Evolutionary conservation across 148 eudicot genomes (phyloP).

Genomic region (Rheum nobile): DNA sequence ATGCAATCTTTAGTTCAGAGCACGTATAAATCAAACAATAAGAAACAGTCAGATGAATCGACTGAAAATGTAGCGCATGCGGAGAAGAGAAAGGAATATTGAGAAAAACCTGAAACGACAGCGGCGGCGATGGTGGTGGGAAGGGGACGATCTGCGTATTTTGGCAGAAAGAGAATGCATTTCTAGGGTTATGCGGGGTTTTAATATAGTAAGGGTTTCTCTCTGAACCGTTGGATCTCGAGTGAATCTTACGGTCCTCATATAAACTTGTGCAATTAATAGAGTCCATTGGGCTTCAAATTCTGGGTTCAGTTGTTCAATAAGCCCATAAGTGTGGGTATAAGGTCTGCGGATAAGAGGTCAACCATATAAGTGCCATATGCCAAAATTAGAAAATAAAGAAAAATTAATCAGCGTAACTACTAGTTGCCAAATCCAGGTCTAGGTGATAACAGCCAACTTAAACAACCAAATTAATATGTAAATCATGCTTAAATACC

Average conservation of each 20-base stretch:
- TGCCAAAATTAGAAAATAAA: no score
- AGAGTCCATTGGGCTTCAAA: background rate
- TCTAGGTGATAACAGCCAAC: no score
- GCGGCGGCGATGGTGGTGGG: background rate
- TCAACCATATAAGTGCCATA: no score
- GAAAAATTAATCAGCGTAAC: no score
- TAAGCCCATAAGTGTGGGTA: background rate
- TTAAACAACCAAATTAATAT: no score
- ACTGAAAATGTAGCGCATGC: background rate
- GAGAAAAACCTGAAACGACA: background rate
- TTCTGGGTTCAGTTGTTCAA: background rate
- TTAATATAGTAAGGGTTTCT: background rate
- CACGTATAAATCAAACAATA: no score
- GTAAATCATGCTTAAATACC: no score
- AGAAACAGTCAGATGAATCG: background rate
- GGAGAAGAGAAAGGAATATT: background rate
- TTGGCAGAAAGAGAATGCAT: background rate
- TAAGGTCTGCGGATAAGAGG: no score
- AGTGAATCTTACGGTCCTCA: background rate
- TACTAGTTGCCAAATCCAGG: no score
- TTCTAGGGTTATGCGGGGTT: slow-evolving; percentile 2
- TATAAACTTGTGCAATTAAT: background rate
- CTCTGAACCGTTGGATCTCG: background rate
- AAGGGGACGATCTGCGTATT: background rate
- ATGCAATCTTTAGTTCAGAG: background rate